A percentile compares a stretch with the other conserved stretches of the same genome.
Conservation (phyloP, 345 rosid genomes). For the Balakata baccata region DNA sequence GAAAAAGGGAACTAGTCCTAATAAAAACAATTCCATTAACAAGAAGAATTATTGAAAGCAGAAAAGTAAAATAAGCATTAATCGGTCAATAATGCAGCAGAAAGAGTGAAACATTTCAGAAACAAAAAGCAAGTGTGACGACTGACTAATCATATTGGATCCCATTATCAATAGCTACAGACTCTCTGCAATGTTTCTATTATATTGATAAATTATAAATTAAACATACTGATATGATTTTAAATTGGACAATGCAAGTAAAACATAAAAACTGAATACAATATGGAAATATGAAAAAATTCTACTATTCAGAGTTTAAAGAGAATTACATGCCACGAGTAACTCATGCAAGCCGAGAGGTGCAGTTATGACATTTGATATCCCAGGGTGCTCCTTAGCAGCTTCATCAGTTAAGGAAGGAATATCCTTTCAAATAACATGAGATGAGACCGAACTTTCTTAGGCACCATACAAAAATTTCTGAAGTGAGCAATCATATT, state of each 20-base stretch:
- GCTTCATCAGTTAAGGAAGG: constrained; percentile 88
- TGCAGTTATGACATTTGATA: constrained; percentile 69
- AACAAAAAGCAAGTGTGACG: not conserved
- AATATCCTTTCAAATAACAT: constrained; percentile 53
- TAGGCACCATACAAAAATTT: not conserved
- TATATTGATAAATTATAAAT: not conserved
- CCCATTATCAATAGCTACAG: not conserved
- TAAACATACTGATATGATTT: not conserved
- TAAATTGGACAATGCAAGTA: not conserved
- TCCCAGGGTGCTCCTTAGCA: constrained; percentile 70
- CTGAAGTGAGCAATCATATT: not conserved
- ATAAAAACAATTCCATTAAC: not conserved
- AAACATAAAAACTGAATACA: not conserved
- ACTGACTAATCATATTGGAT: not conserved
- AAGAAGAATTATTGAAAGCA: not conserved
- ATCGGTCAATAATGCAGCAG: not conserved
- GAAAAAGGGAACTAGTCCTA: not conserved
- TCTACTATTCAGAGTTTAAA: not conserved
- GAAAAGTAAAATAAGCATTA: not conserved
- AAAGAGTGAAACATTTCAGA: not conserved
- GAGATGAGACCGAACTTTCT: not conserved
- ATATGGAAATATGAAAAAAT: not conserved
- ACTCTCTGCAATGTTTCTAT: not conserved
- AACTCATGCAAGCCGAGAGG: constrained; percentile 85
- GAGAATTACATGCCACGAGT: constrained; percentile 59